A percentile compares a stretch with the other conserved stretches of the same genome.
Evolutionary conservation across 495 filamentous ascomycete genomes (phyloP).

Genomic region (Penicillium steckii): DNA sequence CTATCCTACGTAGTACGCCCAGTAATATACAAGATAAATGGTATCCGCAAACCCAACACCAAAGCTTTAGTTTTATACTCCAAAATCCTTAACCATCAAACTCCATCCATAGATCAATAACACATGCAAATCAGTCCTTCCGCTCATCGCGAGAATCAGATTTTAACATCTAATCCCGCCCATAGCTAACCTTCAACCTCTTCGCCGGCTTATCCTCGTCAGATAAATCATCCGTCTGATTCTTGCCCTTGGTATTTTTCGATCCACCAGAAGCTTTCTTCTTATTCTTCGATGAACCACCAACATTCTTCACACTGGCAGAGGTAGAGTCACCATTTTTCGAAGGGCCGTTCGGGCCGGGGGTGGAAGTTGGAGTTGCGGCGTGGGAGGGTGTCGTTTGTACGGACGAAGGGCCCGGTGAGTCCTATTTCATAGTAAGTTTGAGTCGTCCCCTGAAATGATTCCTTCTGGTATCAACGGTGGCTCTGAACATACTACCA

Average conservation of each 20-base stretch:
- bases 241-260: slow-evolving; percentile 33
- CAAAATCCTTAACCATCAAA: slow-evolving; percentile 12
- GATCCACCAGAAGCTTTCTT: slow-evolving; percentile 37
- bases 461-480: background rate
- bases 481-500: slow-evolving; percentile 36
- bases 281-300: slow-evolving; percentile 44
- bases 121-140: background rate
- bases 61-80: slow-evolving; percentile 7
- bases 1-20: background rate
- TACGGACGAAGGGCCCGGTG: slow-evolving; percentile 45
- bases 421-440: slow-evolving; percentile 32
- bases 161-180: slow-evolving; percentile 33
- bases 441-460: slow-evolving; percentile 1
- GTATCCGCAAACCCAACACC: slow-evolving; percentile 7
- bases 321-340: slow-evolving; percentile 31
- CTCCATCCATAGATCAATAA: slow-evolving; percentile 4
- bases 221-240: slow-evolving; percentile 37
- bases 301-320: slow-evolving; percentile 12
- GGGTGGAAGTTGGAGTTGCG: slow-evolving; percentile 46
- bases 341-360: slow-evolving; percentile 29
- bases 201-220: slow-evolving; percentile 49
- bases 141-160: background rate
- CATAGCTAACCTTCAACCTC: slow-evolving; percentile 54
- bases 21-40: slow-evolving; percentile 25
- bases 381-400: slow-evolving; percentile 52